Evolutionary conservation across 768 basidiomycete genomes (phyloP).

Genomic region (Peribolospora baueri): DNA sequence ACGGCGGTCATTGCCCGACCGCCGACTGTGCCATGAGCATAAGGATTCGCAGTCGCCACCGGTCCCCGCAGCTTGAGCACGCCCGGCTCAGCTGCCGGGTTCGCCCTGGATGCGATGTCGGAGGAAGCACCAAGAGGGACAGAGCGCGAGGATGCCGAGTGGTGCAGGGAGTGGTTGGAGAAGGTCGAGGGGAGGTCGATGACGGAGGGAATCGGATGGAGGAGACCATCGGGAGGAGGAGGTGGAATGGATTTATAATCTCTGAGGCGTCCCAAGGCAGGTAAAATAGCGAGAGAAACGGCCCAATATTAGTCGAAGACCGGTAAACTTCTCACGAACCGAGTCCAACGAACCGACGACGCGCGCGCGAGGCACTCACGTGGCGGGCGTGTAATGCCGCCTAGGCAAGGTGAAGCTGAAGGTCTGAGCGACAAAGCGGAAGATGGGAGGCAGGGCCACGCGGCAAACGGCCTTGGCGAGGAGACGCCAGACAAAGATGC

Average conservation of each 20-base stretch:
- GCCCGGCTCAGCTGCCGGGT: not conserved
- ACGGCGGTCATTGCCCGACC: not conserved
- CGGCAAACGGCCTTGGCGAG: slow-evolving; percentile 55
- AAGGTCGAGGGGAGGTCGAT: slow-evolving; percentile 39
- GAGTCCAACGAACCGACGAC: not conserved
- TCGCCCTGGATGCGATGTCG: not conserved
- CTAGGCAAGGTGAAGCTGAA: slow-evolving; percentile 53
- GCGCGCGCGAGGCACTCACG: slow-evolving; percentile 21
- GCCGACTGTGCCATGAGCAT: not conserved
- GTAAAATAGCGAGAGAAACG: not conserved
- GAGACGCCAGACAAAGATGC: slow-evolving; percentile 71
- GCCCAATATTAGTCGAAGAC: not conserved
- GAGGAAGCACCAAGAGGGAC: not conserved
- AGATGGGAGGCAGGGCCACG: slow-evolving; percentile 52
- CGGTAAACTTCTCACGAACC: not conserved
- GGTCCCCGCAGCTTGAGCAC: not conserved
- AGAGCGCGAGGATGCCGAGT: not conserved
- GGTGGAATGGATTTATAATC: not conserved
- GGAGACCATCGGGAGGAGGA: slow-evolving; percentile 1
- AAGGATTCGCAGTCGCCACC: not conserved
- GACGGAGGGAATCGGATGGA: slow-evolving; percentile 59
- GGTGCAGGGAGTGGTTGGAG: not conserved
- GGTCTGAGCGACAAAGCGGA: slow-evolving; percentile 33
- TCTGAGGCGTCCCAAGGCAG: not conserved
- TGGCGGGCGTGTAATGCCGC: slow-evolving; percentile 70